Evolutionary conservation across 257 asterid species (phyloP).

Genomic region (Solanum appendiculatum): DNA sequence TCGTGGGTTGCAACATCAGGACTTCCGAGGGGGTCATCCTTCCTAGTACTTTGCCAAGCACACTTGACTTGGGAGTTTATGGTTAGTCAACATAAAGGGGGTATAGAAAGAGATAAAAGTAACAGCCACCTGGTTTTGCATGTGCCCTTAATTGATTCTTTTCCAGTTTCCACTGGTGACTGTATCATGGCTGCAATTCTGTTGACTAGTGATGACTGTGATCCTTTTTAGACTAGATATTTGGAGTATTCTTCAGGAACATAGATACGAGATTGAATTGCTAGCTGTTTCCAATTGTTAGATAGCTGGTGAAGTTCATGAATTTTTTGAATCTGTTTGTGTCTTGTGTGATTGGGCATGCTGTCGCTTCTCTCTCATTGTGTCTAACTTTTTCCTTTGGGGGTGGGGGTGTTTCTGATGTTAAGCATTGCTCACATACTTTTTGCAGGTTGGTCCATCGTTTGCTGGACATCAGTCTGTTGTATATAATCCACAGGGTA

Average conservation of each 20-base stretch:
- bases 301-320: neutral
- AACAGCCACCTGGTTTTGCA: neutral
- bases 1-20: neutral
- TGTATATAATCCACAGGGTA: constrained; percentile 68
- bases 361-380: neutral
- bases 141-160: neutral
- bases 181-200: neutral
- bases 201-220: neutral
- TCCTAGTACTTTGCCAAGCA: neutral
- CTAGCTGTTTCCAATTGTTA: neutral
- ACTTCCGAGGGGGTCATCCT: neutral
- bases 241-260: neutral
- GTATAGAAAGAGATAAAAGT: neutral
- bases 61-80: neutral
- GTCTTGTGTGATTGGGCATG: neutral
- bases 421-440: neutral
- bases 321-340: neutral
- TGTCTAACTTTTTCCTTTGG: neutral
- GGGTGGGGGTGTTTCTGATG: neutral
- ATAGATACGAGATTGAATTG: neutral
- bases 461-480: constrained; percentile 64
- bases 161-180: neutral
- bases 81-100: neutral
- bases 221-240: neutral
- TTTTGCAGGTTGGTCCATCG: constrained; percentile 63